Evolutionary conservation across 805 yeast species (phyloP).

Genomic region (Isabelozyma gotoi): DNA sequence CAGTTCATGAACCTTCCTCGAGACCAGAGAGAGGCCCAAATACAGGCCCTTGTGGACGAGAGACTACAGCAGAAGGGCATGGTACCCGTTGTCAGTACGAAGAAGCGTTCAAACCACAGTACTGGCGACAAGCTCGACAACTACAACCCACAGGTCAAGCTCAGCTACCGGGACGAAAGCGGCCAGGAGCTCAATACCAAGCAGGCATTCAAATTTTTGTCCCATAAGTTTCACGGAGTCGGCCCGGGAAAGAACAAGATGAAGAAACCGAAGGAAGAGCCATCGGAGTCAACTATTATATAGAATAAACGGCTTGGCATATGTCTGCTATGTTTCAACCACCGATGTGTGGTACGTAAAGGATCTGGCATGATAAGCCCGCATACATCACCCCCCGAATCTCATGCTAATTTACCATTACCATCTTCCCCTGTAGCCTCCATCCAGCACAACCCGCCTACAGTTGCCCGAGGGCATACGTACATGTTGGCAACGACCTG

Average conservation of each 20-base stretch:
- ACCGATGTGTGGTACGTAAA: too few species aligned
- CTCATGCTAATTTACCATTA: too few species aligned
- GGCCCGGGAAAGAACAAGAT: constrained; percentile 19
- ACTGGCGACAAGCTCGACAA: constrained; percentile 14
- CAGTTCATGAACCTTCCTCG: constrained; percentile 23
- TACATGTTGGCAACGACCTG: too few species aligned
- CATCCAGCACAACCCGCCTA: too few species aligned
- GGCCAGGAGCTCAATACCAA: constrained; percentile 62
- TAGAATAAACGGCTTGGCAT: too few species aligned
- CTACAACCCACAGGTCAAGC: constrained; percentile 49
- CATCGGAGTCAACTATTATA: constrained; percentile 1
- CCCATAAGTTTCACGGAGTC: constrained; percentile 77
- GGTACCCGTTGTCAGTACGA: constrained; percentile 4
- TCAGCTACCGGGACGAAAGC: constrained; percentile 61
- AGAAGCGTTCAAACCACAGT: constrained; percentile 4
- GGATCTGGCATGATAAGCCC: too few species aligned
- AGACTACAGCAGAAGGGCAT: constrained; percentile 26
- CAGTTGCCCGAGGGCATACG: too few species aligned
- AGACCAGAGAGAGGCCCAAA: constrained; percentile 25
- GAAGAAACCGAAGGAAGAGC: constrained; percentile 5
- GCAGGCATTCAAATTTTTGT: constrained; percentile 73
- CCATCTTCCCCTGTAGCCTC: too few species aligned
- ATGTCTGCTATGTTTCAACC: too few species aligned
- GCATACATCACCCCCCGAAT: too few species aligned
- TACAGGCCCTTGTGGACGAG: constrained; percentile 28